A percentile compares a stretch with the other conserved stretches of the same genome.
Conservation (phyloP, 2,329 filamentous ascomycete species). For the Mycosphaerella sp. region DNA sequence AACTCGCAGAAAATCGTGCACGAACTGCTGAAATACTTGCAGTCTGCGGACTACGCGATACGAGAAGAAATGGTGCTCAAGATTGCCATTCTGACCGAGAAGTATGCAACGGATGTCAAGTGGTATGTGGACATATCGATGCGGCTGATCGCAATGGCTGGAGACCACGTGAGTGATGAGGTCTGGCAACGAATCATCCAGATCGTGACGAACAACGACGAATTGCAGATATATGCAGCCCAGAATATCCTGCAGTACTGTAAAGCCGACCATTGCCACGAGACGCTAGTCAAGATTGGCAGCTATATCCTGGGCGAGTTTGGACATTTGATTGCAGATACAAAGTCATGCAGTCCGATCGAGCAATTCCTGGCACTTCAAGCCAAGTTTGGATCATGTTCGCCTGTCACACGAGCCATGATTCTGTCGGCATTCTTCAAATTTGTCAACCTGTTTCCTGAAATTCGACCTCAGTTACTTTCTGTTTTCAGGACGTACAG, state of each 20-base stretch:
- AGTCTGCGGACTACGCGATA: constrained; percentile 95
- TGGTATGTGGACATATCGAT: constrained; percentile 99
- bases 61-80: constrained; percentile 99
- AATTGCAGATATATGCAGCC: constrained; percentile 92
- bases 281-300: constrained; percentile 96
- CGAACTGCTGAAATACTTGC: constrained; percentile 87
- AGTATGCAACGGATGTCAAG: constrained; percentile 96
- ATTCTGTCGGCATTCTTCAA: constrained; percentile 95
- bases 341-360: constrained; percentile 85
- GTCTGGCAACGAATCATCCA: constrained; percentile 99
- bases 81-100: constrained; percentile 96
- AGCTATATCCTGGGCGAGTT: constrained; percentile 96
- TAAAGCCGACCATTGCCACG: constrained; percentile 88
- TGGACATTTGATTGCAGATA: constrained; percentile 91
- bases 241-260: constrained; percentile 89
- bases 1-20: constrained; percentile 91
- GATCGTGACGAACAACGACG: constrained; percentile 98
- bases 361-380: constrained; percentile 94
- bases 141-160: constrained; percentile 88
- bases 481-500: constrained; percentile 89
- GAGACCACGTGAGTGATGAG: constrained; percentile 97
- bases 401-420: constrained; percentile 84
- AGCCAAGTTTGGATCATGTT: constrained; percentile 80
- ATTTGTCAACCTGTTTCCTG: constrained; percentile 95
- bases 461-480: constrained; percentile 92